Evolutionary conservation across 2,329 filamentous ascomycete species (phyloP).

Genomic region (Aspergillus texensis): DNA sequence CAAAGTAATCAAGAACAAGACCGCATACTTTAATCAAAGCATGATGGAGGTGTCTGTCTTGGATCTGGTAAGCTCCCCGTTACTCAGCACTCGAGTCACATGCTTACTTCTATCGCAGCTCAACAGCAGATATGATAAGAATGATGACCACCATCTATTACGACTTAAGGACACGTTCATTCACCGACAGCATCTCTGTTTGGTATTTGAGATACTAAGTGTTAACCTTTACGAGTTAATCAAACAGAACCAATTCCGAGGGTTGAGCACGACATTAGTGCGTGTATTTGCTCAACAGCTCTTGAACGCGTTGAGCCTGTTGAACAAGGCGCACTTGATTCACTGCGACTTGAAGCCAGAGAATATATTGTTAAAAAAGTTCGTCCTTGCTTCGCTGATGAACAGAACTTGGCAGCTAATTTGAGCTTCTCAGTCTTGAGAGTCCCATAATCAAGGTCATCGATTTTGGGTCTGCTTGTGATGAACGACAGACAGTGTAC

Average conservation of each 20-base stretch:
- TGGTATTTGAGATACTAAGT: constrained; percentile 94
- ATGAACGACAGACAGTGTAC: constrained; percentile 97
- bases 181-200: constrained; percentile 91
- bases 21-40: constrained; percentile 98
- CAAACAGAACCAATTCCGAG: constrained; percentile 99
- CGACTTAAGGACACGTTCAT: constrained; percentile 98
- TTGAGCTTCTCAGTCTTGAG: constrained; percentile 65
- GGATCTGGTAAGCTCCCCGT: constrained; percentile 70
- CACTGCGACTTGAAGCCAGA: constrained; percentile 98
- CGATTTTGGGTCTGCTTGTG: constrained; percentile 97
- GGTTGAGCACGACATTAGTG: constrained; percentile 92
- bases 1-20: constrained; percentile 98
- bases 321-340: constrained; percentile 96
- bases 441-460: constrained; percentile 99
- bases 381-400: constrained; percentile 28
- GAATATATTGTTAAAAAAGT: constrained; percentile 96
- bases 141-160: constrained; percentile 94
- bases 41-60: constrained; percentile 99
- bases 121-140: constrained; percentile 98
- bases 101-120: constrained; percentile 59
- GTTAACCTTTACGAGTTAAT: constrained; percentile 98
- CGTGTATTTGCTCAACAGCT: constrained; percentile 97
- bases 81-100: constrained; percentile 2
- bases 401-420: constrained; percentile 13
- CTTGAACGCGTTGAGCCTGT: constrained; percentile 83